Evolutionary conservation across 345 rosid genomes (phyloP).

Genomic region (Syzygium aromaticum): DNA sequence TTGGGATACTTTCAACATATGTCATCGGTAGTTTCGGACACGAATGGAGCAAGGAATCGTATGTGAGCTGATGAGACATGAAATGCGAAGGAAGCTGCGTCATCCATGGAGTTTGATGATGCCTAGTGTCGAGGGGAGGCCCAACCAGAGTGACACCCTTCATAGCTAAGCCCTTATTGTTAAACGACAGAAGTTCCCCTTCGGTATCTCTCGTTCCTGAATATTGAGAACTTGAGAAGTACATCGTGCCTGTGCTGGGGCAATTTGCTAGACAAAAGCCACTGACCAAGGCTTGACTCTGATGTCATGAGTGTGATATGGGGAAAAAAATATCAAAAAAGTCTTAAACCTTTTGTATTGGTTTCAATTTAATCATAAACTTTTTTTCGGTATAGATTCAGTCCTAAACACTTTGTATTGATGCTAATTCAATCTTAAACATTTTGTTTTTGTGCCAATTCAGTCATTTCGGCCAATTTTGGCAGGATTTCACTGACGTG

Average conservation of each 20-base stretch:
- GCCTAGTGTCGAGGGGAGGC: neutral
- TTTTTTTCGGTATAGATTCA: too few species aligned
- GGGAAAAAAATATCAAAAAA: too few species aligned
- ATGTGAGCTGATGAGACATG: neutral
- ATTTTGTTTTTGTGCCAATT: too few species aligned
- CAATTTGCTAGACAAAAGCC: neutral
- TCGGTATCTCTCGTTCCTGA: neutral
- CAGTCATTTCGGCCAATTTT: too few species aligned
- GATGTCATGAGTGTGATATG: neutral
- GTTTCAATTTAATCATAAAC: too few species aligned
- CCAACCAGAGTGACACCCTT: neutral
- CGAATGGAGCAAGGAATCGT: neutral
- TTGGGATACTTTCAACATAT: neutral
- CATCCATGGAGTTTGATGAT: neutral
- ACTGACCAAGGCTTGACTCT: neutral
- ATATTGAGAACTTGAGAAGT: neutral
- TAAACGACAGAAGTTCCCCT: neutral
- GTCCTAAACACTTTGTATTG: too few species aligned
- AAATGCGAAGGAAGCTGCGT: neutral
- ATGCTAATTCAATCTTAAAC: too few species aligned
- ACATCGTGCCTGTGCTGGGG: neutral
- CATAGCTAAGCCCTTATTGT: neutral
- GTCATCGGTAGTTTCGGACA: neutral
- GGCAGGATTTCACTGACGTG: too few species aligned
- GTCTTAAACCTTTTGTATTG: too few species aligned